Evolutionary conservation across 257 asterid species (phyloP).

Genomic region (Salvia rosmarinus): DNA sequence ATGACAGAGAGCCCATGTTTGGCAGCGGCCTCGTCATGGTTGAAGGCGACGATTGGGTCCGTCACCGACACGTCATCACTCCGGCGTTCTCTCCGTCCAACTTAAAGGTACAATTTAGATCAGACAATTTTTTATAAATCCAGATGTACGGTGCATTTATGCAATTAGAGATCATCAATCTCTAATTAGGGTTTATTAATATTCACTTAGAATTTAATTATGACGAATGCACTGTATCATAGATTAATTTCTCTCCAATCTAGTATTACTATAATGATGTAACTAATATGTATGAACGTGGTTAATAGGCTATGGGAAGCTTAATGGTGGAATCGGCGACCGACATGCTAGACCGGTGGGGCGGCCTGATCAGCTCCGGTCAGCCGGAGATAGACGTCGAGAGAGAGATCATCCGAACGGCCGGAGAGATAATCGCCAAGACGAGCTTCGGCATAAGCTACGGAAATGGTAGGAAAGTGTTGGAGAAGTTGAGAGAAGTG

Average conservation of each 20-base stretch:
- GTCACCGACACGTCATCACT: constrained; percentile 72
- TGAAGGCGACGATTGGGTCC: constrained; percentile 96
- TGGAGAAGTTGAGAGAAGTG: constrained; percentile 66
- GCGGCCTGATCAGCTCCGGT: constrained; percentile 47
- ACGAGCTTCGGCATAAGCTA: constrained; percentile 74
- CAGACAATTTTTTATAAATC: too few species aligned
- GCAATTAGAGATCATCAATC: too few species aligned
- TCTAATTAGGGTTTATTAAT: not conserved
- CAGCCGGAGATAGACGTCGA: constrained; percentile 67
- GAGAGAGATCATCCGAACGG: constrained; percentile 61
- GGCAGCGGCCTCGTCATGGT: constrained; percentile 83
- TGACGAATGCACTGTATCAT: too few species aligned
- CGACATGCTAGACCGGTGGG: constrained; percentile 73
- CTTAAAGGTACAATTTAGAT: too few species aligned
- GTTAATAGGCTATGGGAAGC: constrained; percentile 68
- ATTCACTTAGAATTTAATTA: not conserved
- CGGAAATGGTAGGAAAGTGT: constrained; percentile 54
- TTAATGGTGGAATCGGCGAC: constrained; percentile 72
- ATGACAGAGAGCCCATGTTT: constrained; percentile 86
- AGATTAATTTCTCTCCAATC: too few species aligned
- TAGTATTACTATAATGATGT: not conserved
- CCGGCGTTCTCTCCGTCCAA: constrained; percentile 82
- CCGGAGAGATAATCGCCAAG: constrained; percentile 85
- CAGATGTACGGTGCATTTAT: too few species aligned
- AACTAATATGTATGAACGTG: not conserved